Conservation (phyloP, 208 protist genomes). For the Crithidia expoeki region DNA sequence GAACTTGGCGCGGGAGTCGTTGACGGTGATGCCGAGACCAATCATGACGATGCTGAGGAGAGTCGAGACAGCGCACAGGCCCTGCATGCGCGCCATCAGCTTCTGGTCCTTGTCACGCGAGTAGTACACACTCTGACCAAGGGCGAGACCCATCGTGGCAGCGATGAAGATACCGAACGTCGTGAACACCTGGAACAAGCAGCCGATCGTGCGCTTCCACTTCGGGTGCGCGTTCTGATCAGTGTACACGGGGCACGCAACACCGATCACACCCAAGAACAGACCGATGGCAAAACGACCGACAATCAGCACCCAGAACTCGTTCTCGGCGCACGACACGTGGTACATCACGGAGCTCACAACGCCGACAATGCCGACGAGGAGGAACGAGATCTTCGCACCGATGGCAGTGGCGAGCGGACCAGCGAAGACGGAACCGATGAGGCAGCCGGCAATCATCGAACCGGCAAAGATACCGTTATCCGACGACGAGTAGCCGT, state of each 20-base stretch:
- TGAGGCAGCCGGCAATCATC: conserved; percentile 84
- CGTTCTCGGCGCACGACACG: conserved; percentile 43
- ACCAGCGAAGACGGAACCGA: conserved; percentile 79
- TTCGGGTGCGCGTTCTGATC: conserved; percentile 67
- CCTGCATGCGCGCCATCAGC: conserved; percentile 75
- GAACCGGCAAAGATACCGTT: conserved; percentile 83
- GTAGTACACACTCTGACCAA: conserved; percentile 54
- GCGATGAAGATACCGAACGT: conserved; percentile 86
- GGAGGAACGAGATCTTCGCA: conserved; percentile 57
- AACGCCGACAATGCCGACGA: conserved; percentile 54
- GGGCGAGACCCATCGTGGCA: conserved; percentile 53
- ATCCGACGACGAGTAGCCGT: conserved; percentile 55
- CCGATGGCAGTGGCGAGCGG: conserved; percentile 49
- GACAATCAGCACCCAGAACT: conserved; percentile 72
- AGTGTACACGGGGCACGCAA: conserved; percentile 79
- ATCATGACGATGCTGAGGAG: conserved; percentile 62
- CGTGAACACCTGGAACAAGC: conserved; percentile 85
- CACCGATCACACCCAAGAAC: conserved; percentile 56
- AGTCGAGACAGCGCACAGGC: conserved; percentile 64
- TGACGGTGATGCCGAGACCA: conserved; percentile 39
- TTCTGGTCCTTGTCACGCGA: conserved; percentile 35
- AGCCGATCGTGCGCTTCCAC: conserved; percentile 58
- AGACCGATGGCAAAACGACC: conserved; percentile 79
- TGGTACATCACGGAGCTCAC: conserved; percentile 69
- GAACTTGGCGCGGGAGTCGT: conserved; percentile 29